Conservation (phyloP, 2,329 filamentous ascomycete genomes). For the Curvularia sp. region DNA sequence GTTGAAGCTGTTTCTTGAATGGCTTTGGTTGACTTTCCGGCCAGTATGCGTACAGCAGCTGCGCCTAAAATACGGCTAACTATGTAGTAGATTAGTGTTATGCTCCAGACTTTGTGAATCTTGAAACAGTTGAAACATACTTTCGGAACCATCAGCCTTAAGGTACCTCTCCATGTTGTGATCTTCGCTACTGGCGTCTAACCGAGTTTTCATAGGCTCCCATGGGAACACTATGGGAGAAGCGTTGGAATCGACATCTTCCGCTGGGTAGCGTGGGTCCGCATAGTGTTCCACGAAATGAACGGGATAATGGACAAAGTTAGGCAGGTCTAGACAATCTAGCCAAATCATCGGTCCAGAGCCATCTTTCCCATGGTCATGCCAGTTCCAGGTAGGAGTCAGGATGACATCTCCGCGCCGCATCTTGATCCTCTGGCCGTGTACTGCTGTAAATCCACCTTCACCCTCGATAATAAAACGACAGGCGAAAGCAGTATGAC, state of each 20-base stretch:
- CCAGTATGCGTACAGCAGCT: conserved; percentile 55
- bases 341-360: conserved; percentile 64
- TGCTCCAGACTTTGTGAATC: not conserved
- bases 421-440: conserved; percentile 61
- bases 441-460: conserved; percentile 64
- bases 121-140: not conserved
- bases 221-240: conserved; percentile 60
- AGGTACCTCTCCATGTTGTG: not conserved
- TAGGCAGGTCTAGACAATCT: conserved; percentile 62
- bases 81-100: conserved; percentile 23
- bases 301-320: conserved; percentile 59
- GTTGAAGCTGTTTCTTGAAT: conserved; percentile 60
- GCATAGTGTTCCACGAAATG: conserved; percentile 63
- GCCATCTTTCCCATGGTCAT: conserved; percentile 65
- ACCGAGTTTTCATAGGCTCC: conserved; percentile 52
- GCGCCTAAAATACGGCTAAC: conserved; percentile 59
- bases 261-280: conserved; percentile 56
- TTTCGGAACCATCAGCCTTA: not conserved
- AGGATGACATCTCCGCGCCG: conserved; percentile 63
- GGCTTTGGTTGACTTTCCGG: conserved; percentile 46
- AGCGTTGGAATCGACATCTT: conserved; percentile 21
- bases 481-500: conserved; percentile 64
- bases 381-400: conserved; percentile 65
- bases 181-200: not conserved
- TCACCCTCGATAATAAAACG: conserved; percentile 65